Percentiles rank a stretch among this genome's conserved stretches.
Evolutionary conservation across 2,329 filamentous ascomycete species (phyloP).

Genomic region (Bipolaris cookei): DNA sequence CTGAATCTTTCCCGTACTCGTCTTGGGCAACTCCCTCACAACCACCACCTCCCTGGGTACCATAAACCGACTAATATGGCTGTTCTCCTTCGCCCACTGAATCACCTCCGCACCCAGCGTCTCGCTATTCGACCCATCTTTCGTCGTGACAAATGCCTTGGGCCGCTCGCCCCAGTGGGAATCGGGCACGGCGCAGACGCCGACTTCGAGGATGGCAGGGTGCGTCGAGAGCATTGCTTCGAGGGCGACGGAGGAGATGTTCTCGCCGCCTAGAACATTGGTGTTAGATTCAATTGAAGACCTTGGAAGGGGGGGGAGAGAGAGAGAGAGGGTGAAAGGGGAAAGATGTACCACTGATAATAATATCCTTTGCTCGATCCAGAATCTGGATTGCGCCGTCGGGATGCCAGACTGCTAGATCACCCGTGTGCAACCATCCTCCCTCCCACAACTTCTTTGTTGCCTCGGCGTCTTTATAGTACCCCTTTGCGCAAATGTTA

Average conservation of each 20-base stretch:
- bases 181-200: constrained; percentile 85
- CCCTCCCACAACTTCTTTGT: constrained; percentile 87
- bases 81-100: constrained; percentile 81
- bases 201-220: constrained; percentile 87
- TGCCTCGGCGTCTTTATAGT: constrained; percentile 87
- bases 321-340: background rate
- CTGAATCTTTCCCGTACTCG: constrained; percentile 93
- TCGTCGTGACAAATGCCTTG: constrained; percentile 88
- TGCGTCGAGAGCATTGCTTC: constrained; percentile 90
- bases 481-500: constrained; percentile 90
- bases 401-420: constrained; percentile 89
- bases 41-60: constrained; percentile 75
- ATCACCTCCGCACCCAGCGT: constrained; percentile 74
- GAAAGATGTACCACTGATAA: constrained; percentile 76
- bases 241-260: constrained; percentile 91
- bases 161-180: constrained; percentile 95
- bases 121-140: constrained; percentile 60
- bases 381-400: constrained; percentile 92
- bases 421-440: constrained; percentile 85
- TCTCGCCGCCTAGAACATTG: constrained; percentile 75
- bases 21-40: constrained; percentile 90
- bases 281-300: background rate
- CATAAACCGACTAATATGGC: constrained; percentile 90
- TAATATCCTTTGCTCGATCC: constrained; percentile 96
- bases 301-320: background rate